Evolutionary conservation across 805 yeast species (phyloP), one percentile per base, ranked within the genome.

Genomic region (Myxozyma melibiosi): DNA sequence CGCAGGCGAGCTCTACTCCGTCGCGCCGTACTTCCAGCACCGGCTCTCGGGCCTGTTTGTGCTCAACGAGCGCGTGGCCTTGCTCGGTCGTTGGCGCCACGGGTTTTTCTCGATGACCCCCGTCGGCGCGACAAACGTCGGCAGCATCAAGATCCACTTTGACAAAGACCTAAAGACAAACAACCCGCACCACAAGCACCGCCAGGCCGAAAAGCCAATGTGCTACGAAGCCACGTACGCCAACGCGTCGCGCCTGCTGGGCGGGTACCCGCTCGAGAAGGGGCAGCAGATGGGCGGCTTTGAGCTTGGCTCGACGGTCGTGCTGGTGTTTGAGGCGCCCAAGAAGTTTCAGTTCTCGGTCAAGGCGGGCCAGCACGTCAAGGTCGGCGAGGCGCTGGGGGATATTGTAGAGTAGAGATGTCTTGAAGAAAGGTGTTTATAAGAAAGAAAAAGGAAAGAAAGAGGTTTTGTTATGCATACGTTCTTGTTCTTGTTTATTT

Each of bases 101-200:
- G 99, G 99, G 0, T 94, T 94, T 67, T 94, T 94, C 75, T 86
- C 95, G 63, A 94, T 94, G 99, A 92, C 96, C 0, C 97, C 99
- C 0, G 99, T 94, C 11, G 99, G 99, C 13, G 99, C 99, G 24
- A 94, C 99, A 2, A 94, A 94, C 73, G 99, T 94, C 30, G 99
- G 99, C 4, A 86, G 96, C 67, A 94, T 94, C 64, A 84, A 86
- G 57, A 80, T 94, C 64, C 90, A 91, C 69, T 94, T 94, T 68
- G 99, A 94, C 73, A 85, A 86, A 73, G 91, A 88, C 67, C 80
- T 94, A 68, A 80, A 85, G 37, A 94, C 99, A 13, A 94, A 94
- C 71, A 61, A 39, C 57, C 60, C 49, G 55, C 61, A 65, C 27
- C 70, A 78, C 68, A 77, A 75, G 66, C 76, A 81, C 40, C 81